These are phyloP conservation scores for Xylaria sp. DNA, from an alignment of 2,329 filamentous ascomycete genomes.

Conservation along the genomic window DNA sequence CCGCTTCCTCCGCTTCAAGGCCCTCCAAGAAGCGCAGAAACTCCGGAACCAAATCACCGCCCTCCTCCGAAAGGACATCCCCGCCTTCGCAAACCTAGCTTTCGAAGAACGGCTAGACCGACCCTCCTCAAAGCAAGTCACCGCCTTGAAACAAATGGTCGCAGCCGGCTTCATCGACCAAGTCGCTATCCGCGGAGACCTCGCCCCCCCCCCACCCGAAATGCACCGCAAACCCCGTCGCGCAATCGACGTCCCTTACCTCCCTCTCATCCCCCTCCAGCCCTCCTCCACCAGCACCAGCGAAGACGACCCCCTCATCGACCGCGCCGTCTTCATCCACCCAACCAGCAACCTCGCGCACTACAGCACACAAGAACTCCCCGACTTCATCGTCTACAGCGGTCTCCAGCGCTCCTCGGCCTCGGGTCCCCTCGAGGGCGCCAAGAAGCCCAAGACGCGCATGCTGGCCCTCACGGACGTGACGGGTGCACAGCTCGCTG, in stretches of 20 bases:
- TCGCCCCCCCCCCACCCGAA: conserved; percentile 68
- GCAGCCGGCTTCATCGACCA: conserved; percentile 93
- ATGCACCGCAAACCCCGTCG: conserved; percentile 64
- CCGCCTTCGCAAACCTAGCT: conserved; percentile 54
- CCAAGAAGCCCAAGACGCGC: conserved; percentile 63
- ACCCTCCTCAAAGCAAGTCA: conserved; percentile 63
- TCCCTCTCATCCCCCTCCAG: conserved; percentile 70
- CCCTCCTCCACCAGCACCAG: conserved; percentile 31
- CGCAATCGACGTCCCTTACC: conserved; percentile 88
- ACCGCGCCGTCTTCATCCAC: conserved; percentile 78
- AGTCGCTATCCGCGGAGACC: conserved; percentile 83
- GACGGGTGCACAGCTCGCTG: conserved; percentile 67
- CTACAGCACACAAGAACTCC: conserved; percentile 65
- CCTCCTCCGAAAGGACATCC: conserved; percentile 70
- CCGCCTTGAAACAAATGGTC: conserved; percentile 82
- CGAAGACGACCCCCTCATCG: conserved; percentile 36
- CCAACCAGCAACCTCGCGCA: conserved; percentile 75
- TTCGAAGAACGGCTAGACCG: conserved; percentile 53
- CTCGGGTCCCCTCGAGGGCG: conserved; percentile 32
- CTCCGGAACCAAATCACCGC: conserved; percentile 77
- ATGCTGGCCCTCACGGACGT: conserved; percentile 86
- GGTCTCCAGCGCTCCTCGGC: conserved; percentile 67
- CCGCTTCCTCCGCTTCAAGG: conserved; percentile 83
- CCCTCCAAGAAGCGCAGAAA: conserved; percentile 78
- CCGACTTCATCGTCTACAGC: conserved; percentile 81